Evolutionary conservation across 306 rosid genomes (phyloP).

Genomic region (Vachellia pachyceras): DNA sequence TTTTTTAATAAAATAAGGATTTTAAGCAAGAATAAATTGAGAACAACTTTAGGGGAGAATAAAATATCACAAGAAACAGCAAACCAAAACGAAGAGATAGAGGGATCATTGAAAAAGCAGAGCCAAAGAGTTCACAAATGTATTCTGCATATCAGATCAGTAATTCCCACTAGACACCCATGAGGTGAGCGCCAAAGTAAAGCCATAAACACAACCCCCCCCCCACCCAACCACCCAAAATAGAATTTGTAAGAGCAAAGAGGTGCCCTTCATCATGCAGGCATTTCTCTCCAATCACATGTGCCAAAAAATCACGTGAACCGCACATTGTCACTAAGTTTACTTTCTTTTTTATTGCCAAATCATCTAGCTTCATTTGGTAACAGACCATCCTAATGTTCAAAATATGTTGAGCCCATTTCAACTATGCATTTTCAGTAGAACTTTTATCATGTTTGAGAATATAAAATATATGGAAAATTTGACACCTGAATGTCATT

Average conservation of each 20-base stretch:
- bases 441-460: background rate
- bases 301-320: background rate
- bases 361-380: background rate
- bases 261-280: background rate
- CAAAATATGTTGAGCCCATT: background rate
- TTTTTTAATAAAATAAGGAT: background rate
- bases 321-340: background rate
- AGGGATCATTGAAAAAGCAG: background rate
- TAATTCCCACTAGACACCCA: background rate
- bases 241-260: background rate
- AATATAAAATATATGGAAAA: background rate
- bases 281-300: background rate
- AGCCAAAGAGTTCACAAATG: background rate
- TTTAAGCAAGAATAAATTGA: background rate
- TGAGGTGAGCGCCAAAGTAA: background rate
- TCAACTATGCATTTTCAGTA: background rate
- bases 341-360: background rate
- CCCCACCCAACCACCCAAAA: no score
- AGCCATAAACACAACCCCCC: background rate
- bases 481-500: background rate
- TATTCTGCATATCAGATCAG: background rate
- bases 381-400: background rate
- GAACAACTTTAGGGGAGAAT: background rate
- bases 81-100: background rate
- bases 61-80: background rate